phyloP scores from a whole-genome alignment of 2,329 filamentous ascomycete species.

The Myriosclerotinia duriaeana region DNA sequence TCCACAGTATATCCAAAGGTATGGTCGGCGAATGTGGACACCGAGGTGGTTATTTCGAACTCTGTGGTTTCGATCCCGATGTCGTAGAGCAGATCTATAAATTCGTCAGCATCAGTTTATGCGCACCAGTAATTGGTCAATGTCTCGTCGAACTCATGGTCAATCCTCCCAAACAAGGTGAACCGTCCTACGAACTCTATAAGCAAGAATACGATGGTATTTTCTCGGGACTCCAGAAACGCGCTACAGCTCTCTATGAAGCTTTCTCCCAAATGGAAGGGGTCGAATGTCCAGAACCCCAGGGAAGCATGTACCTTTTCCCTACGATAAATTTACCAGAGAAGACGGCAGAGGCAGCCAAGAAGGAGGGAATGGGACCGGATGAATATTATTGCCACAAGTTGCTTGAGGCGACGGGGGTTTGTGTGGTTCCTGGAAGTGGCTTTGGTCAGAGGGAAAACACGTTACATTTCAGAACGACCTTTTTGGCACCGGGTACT shows the following conservation, averaged over 20 bases:
- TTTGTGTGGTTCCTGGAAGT: slow-evolving; percentile 88
- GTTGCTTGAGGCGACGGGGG: slow-evolving; percentile 87
- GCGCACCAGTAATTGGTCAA: slow-evolving; percentile 91
- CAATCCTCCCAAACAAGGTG: slow-evolving; percentile 82
- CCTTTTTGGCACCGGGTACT: slow-evolving; percentile 92
- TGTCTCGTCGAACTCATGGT: slow-evolving; percentile 98
- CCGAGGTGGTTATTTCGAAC: slow-evolving; percentile 95
- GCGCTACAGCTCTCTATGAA: slow-evolving; percentile 81
- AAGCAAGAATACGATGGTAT: slow-evolving; percentile 81
- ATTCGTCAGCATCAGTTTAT: slow-evolving; percentile 95
- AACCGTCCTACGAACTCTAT: slow-evolving; percentile 83
- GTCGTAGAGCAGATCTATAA: slow-evolving; percentile 97
- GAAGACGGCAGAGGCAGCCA: slow-evolving; percentile 75
- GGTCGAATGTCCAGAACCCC: slow-evolving; percentile 82
- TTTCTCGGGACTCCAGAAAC: slow-evolving; percentile 71
- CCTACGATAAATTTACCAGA: slow-evolving; percentile 80
- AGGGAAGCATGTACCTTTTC: slow-evolving; percentile 91
- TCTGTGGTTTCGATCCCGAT: slow-evolving; percentile 80
- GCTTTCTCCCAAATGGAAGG: slow-evolving; percentile 96
- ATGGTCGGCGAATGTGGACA: slow-evolving; percentile 99
- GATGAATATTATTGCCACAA: slow-evolving; percentile 95
- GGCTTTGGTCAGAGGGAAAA: slow-evolving; percentile 94
- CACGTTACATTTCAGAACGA: slow-evolving; percentile 92
- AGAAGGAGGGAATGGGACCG: slow-evolving; percentile 67
- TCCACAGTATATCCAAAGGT: slow-evolving; percentile 94